Conservation (phyloP, 1,284 basidiomycete genomes). For the Sparassis latifolia region DNA sequence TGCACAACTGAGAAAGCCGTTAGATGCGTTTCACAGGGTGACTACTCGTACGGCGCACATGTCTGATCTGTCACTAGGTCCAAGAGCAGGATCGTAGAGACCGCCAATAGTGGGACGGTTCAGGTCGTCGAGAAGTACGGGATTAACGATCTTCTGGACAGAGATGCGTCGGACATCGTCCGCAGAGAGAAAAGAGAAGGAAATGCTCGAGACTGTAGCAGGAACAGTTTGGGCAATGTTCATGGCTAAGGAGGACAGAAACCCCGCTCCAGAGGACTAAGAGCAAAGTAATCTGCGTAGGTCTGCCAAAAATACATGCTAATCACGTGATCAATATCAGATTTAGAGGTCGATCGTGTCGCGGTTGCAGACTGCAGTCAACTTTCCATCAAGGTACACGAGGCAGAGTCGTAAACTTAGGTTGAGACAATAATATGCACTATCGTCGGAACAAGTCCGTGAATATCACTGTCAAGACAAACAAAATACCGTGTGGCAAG, state of each 20-base stretch:
- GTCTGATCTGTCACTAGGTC: slow-evolving; percentile 83
- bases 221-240: slow-evolving; percentile 90
- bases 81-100: slow-evolving; percentile 93
- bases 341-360: background rate
- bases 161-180: slow-evolving; percentile 91
- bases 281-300: background rate
- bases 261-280: background rate
- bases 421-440: no score
- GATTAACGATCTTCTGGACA: slow-evolving; percentile 95
- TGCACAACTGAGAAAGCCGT: slow-evolving; percentile 61
- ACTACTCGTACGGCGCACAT: slow-evolving; percentile 53
- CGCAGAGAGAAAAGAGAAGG: slow-evolving; percentile 93
- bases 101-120: slow-evolving; percentile 91
- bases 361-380: background rate
- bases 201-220: slow-evolving; percentile 79
- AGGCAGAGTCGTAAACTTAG: no score
- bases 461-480: no score
- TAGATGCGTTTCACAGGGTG: background rate
- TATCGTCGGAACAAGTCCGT: no score
- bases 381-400: no score
- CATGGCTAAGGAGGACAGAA: slow-evolving; percentile 43
- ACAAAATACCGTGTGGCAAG: no score
- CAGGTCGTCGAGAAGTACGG: slow-evolving; percentile 88
- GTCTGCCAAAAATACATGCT: background rate
- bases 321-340: background rate